phyloP scores from a whole-genome alignment of 140 eudicot genomes.

The Flaveria floridana region DNA sequence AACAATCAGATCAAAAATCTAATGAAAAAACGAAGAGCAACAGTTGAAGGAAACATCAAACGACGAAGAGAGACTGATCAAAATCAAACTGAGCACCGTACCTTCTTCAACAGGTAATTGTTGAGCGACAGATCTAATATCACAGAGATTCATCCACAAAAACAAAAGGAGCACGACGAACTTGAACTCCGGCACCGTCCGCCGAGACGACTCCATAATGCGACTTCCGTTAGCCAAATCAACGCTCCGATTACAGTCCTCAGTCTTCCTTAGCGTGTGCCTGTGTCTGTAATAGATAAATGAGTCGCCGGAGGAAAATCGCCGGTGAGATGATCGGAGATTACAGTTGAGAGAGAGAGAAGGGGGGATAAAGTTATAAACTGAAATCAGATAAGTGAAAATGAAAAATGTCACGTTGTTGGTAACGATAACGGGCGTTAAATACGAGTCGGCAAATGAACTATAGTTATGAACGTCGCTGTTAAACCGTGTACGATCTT shows the following conservation, averaged over 20 bases:
- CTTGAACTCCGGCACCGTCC: slow-evolving; percentile 15
- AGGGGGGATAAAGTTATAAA: not conserved
- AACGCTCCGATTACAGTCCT: slow-evolving; percentile 25
- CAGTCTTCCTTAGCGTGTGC: not conserved
- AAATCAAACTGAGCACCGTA: slow-evolving; percentile 17
- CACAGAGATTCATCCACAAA: slow-evolving; percentile 19
- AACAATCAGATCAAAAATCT: not conserved
- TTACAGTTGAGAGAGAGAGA: slow-evolving; percentile 14
- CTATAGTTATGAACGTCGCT: not conserved
- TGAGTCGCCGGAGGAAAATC: not conserved
- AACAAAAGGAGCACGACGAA: slow-evolving; percentile 24
- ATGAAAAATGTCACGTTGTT: slow-evolving; percentile 1
- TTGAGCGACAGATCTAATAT: slow-evolving; percentile 48
- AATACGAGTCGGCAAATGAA: not conserved
- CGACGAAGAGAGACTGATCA: not conserved
- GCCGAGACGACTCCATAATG: slow-evolving; percentile 9
- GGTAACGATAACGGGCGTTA: slow-evolving; percentile 8
- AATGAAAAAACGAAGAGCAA: not conserved
- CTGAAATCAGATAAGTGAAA: not conserved
- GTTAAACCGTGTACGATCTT: slow-evolving; percentile 10
- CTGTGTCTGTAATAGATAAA: not conserved
- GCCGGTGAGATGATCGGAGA: slow-evolving; percentile 21
- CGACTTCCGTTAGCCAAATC: slow-evolving; percentile 20
- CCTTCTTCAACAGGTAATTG: slow-evolving; percentile 65
- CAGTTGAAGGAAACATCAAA: too few relatives aligned